These are phyloP conservation scores for Tricholoma sp. DNA, from an alignment of 768 basidiomycete genomes.

Conservation along the genomic window DNA sequence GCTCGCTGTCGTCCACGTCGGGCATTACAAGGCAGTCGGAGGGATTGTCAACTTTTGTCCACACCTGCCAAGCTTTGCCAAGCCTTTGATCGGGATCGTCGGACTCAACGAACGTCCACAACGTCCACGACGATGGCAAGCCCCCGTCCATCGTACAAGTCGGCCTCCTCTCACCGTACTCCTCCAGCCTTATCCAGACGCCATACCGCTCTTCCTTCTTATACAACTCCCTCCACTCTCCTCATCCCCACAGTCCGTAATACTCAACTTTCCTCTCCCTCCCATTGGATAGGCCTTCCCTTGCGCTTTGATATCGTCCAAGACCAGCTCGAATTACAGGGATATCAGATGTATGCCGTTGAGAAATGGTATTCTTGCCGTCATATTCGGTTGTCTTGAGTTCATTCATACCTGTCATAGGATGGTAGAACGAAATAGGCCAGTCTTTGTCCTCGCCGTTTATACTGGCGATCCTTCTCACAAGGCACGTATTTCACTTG, in stretches of 20 bases:
- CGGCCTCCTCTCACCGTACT: neutral
- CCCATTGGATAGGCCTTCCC: constrained; percentile 18
- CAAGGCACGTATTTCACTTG: constrained; percentile 34
- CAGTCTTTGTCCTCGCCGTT: constrained; percentile 60
- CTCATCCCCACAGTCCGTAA: constrained; percentile 18
- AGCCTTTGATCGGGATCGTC: too few species aligned
- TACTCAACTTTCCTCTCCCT: constrained; percentile 4
- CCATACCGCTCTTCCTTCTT: constrained; percentile 4
- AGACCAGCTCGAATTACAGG: constrained; percentile 44
- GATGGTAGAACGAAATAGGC: constrained; percentile 63
- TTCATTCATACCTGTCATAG: constrained; percentile 25
- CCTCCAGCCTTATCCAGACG: constrained; percentile 2
- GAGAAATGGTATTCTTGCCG: constrained; percentile 63
- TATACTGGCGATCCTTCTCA: constrained; percentile 73
- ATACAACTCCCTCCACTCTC: constrained; percentile 16
- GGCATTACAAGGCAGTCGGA: neutral
- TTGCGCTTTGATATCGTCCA: constrained; percentile 46
- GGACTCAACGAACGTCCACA: neutral
- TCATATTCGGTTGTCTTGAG: neutral
- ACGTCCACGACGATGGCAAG: neutral
- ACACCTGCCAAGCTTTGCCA: too few species aligned
- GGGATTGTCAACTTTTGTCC: too few species aligned
- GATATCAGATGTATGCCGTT: constrained; percentile 82
- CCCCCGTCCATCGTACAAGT: neutral
- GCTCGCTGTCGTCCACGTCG: neutral